Evolutionary conservation across 495 filamentous ascomycete species (phyloP).

Genomic region (Tetracladium marchalianum): DNA sequence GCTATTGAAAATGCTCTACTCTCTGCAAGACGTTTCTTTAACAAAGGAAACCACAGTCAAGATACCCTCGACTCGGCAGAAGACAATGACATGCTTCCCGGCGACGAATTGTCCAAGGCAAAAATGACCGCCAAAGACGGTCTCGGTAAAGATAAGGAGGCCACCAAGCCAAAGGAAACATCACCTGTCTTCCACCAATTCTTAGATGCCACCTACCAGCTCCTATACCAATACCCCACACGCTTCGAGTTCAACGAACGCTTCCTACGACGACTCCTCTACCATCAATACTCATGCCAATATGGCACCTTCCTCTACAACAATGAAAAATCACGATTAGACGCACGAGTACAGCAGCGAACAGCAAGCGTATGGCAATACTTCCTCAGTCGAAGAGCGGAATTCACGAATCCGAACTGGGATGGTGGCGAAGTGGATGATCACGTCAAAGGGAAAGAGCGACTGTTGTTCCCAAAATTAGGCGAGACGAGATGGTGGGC

Average conservation of each 20-base stretch:
- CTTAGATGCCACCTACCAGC: constrained; percentile 87
- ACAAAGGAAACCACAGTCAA: constrained; percentile 57
- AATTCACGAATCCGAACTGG: constrained; percentile 77
- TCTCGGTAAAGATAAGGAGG: constrained; percentile 26
- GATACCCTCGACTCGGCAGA: constrained; percentile 50
- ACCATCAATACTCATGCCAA: constrained; percentile 92
- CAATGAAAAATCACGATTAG: constrained; percentile 78
- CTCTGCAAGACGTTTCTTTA: constrained; percentile 86
- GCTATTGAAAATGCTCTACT: constrained; percentile 79
- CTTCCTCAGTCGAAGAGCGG: constrained; percentile 65
- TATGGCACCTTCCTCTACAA: constrained; percentile 97
- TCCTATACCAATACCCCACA: constrained; percentile 76
- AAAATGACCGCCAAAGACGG: constrained; percentile 8
- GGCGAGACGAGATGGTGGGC: constrained; percentile 79
- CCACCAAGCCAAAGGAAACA: constrained; percentile 63
- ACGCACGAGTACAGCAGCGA: constrained; percentile 57
- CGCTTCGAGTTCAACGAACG: constrained; percentile 97
- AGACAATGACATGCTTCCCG: constrained; percentile 49
- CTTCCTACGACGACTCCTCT: constrained; percentile 81
- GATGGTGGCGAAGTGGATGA: constrained; percentile 64
- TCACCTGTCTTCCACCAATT: constrained; percentile 99
- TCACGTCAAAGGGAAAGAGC: constrained; percentile 61
- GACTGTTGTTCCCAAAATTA: constrained; percentile 69
- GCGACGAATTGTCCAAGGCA: constrained; percentile 33
- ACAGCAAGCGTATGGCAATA: constrained; percentile 95